phyloP scores from a whole-genome alignment of 441 rosid species.

The Jatropha multifida region DNA sequence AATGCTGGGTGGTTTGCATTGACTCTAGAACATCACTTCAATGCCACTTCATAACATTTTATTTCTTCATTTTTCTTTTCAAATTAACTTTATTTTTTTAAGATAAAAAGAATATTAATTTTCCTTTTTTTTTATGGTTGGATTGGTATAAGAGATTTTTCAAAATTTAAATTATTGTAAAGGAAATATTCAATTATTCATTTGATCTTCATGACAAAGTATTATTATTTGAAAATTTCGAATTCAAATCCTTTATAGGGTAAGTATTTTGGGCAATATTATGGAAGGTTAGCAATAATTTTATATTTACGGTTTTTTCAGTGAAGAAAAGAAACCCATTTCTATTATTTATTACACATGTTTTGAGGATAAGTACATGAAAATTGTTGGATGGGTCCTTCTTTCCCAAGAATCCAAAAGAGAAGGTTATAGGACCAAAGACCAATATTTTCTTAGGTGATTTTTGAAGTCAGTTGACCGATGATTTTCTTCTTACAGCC shows the following conservation, averaged over 20 bases:
- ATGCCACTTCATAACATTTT: constrained; percentile 21
- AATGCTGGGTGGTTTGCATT: constrained; percentile 33
- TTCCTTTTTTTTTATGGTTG: no score
- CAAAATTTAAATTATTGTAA: no score
- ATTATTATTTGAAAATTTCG: no score
- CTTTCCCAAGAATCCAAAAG: constrained; percentile 11
- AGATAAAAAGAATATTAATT: no score
- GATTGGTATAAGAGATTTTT: no score
- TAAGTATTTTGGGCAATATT: no score
- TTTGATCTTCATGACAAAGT: no score
- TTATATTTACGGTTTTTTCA: no score
- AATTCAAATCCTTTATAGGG: no score
- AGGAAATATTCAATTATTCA: no score
- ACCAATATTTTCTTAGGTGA: constrained; percentile 11
- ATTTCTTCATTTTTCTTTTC: background rate
- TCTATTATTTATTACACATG: background rate
- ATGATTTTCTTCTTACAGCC: constrained; percentile 17
- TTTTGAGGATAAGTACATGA: constrained; percentile 25
- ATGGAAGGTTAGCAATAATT: no score
- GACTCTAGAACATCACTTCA: constrained; percentile 42
- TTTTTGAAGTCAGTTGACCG: constrained; percentile 31
- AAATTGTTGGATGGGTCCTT: constrained; percentile 32
- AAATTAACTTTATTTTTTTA: background rate
- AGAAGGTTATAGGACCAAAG: constrained; percentile 22
- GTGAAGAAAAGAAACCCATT: no score